Conservation (phyloP, 2,329 filamentous ascomycete species). For the Calonectria honghensis region DNA sequence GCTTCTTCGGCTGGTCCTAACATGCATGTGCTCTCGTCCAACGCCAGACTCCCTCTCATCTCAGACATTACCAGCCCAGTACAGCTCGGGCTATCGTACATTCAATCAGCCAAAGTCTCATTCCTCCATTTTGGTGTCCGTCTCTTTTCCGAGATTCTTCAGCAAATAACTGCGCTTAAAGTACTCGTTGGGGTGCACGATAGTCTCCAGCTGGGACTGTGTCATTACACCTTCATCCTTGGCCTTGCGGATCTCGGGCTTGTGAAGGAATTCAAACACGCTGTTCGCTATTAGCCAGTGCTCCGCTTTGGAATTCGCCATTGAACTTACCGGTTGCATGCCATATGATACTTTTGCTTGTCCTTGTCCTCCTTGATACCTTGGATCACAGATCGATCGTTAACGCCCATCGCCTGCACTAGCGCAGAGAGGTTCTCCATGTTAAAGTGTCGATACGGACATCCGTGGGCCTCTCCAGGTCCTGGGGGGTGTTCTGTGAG, state of each 20-base stretch:
- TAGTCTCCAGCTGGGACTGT: constrained; percentile 89
- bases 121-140: constrained; percentile 75
- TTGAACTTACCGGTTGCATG: constrained; percentile 85
- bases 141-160: constrained; percentile 81
- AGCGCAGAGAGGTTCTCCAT: constrained; percentile 88
- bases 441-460: constrained; percentile 94
- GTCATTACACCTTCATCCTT: constrained; percentile 84
- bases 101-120: constrained; percentile 55
- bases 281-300: constrained; percentile 60
- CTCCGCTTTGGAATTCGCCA: background rate
- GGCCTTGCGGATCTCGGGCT: constrained; percentile 83
- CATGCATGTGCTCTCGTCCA: constrained; percentile 1
- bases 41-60: constrained; percentile 38
- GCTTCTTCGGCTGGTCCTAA: background rate
- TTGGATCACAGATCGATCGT: constrained; percentile 84
- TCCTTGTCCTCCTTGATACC: constrained; percentile 92
- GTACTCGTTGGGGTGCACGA: constrained; percentile 98
- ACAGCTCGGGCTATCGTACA: background rate
- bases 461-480: constrained; percentile 93
- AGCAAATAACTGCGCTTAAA: constrained; percentile 95
- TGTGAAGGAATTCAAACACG: constrained; percentile 93
- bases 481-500: constrained; percentile 91
- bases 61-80: constrained; percentile 36
- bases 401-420: constrained; percentile 86
- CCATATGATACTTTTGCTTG: constrained; percentile 92